A percentile compares a stretch with the other conserved stretches of the same genome.
These are phyloP conservation scores for Cupressus sempervirens DNA, from an alignment of 75 land plant species.

Conservation along the genomic window DNA sequence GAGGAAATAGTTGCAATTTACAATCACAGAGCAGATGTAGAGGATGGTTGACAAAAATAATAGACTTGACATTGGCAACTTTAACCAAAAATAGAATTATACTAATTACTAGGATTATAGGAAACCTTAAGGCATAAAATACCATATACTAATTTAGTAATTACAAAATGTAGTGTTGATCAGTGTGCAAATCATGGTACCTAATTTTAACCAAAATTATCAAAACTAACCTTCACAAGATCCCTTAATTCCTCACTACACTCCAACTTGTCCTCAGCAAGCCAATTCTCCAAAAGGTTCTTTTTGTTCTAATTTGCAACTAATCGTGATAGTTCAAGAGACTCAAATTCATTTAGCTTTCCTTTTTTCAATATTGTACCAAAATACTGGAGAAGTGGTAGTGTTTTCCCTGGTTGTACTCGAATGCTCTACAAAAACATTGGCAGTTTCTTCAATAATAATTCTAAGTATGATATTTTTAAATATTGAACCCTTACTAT, in stretches of 20 bases:
- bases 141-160: no score
- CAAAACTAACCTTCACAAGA: no score
- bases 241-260: no score
- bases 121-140: background rate
- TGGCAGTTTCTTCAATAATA: background rate
- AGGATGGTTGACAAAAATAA: no score
- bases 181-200: no score
- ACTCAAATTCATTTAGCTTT: constrained; percentile 93
- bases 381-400: constrained; percentile 94
- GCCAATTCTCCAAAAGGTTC: no score
- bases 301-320: no score
- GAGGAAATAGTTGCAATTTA: background rate
- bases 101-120: no score
- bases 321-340: no score
- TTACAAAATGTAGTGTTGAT: background rate
- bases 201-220: no score
- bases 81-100: background rate
- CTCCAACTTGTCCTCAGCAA: no score
- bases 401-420: constrained; percentile 97
- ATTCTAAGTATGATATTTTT: background rate
- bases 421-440: constrained; percentile 83
- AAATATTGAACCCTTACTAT: background rate
- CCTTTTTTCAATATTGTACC: constrained; percentile 93
- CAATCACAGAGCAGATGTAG: background rate
- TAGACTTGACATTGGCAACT: background rate